Percentiles rank a stretch among this genome's conserved stretches.
Evolutionary conservation across 2,329 filamentous ascomycete species (phyloP).

Genomic region (Fonsecaea multimorphosa): DNA sequence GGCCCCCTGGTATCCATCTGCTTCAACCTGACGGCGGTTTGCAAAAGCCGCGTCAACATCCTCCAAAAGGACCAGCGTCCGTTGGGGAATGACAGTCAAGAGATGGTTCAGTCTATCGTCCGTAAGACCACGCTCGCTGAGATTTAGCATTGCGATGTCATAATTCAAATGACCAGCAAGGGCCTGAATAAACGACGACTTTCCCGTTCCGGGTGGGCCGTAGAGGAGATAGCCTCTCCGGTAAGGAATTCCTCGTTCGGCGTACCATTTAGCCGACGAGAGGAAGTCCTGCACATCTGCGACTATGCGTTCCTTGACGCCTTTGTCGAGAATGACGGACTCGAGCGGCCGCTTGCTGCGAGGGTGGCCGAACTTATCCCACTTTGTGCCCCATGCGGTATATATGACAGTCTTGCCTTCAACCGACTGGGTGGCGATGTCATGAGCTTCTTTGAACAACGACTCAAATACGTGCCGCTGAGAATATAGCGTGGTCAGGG

Average conservation of each 20-base stretch:
- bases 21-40: slow-evolving; percentile 76
- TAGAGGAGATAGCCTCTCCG: slow-evolving; percentile 86
- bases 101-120: slow-evolving; percentile 88
- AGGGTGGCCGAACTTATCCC: slow-evolving; percentile 82
- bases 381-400: slow-evolving; percentile 81
- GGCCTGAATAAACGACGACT: slow-evolving; percentile 95
- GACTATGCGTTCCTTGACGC: slow-evolving; percentile 81
- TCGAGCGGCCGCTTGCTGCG: slow-evolving; percentile 84
- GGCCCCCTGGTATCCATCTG: slow-evolving; percentile 83
- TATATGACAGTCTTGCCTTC: slow-evolving; percentile 95
- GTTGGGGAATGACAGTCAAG: slow-evolving; percentile 80
- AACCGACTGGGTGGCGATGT: slow-evolving; percentile 75
- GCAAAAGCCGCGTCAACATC: slow-evolving; percentile 91
- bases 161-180: slow-evolving; percentile 91
- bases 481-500: slow-evolving; percentile 87
- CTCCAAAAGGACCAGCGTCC: slow-evolving; percentile 82
- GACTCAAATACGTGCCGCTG: slow-evolving; percentile 89
- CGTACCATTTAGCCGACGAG: slow-evolving; percentile 80
- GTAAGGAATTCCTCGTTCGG: slow-evolving; percentile 93
- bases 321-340: slow-evolving; percentile 84
- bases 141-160: slow-evolving; percentile 88
- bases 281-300: slow-evolving; percentile 84
- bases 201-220: slow-evolving; percentile 88
- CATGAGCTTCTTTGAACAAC: slow-evolving; percentile 85
- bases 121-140: slow-evolving; percentile 86